These are phyloP conservation scores for Epicoccum nigrum DNA, from an alignment of 2,329 filamentous ascomycete species.

Conservation along the genomic window DNA sequence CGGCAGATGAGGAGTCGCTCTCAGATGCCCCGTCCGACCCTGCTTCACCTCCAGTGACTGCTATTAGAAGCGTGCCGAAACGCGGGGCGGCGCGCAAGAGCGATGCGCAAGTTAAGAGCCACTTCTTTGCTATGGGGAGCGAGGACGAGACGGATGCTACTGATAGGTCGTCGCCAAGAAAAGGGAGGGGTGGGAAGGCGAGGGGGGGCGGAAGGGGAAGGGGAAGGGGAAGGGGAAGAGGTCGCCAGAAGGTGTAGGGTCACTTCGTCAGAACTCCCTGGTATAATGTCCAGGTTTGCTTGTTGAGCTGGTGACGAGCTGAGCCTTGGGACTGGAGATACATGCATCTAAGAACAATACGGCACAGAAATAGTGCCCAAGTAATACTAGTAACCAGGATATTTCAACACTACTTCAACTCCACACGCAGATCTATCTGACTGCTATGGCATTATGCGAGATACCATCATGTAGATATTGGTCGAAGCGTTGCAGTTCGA, in stretches of 20 bases:
- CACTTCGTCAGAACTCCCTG: too few relatives aligned
- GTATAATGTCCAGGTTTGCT: too few relatives aligned
- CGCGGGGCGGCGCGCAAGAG: constrained; percentile 37
- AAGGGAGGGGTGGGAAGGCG: constrained; percentile 13
- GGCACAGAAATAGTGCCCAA: too few relatives aligned
- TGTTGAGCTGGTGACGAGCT: too few relatives aligned
- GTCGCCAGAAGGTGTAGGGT: neutral
- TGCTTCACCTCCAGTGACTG: constrained; percentile 9
- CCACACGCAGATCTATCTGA: too few relatives aligned
- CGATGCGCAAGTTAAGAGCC: constrained; percentile 40
- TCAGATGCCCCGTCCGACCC: constrained; percentile 16
- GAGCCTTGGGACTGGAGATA: too few relatives aligned
- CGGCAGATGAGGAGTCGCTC: constrained; percentile 19
- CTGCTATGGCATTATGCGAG: too few relatives aligned
- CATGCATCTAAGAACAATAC: too few relatives aligned
- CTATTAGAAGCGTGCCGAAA: constrained; percentile 28
- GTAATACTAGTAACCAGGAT: too few relatives aligned
- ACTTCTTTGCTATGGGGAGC: constrained; percentile 40
- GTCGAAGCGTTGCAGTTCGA: too few relatives aligned
- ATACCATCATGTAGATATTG: too few relatives aligned
- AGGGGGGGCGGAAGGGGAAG: constrained; percentile 17
- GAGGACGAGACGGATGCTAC: constrained; percentile 44
- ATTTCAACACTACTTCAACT: too few relatives aligned
- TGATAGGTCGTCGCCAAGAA: constrained; percentile 31
- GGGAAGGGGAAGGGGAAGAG: neutral